phyloP scores from a whole-genome alignment of 1,284 basidiomycete genomes.

The Schizophyllum commune region DNA sequence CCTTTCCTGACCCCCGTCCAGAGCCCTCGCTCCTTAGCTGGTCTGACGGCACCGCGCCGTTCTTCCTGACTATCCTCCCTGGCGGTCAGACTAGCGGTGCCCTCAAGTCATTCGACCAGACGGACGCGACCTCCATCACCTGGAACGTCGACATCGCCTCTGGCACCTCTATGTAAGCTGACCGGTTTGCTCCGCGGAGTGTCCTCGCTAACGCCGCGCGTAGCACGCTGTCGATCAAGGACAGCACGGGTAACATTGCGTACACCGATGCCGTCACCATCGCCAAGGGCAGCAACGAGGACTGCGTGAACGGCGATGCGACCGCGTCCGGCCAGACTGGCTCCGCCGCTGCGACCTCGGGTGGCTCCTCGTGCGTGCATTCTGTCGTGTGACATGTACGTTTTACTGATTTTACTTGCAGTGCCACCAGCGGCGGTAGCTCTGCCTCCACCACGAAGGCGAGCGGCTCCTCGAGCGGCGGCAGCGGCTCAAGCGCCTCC shows the following conservation, averaged over 20 bases:
- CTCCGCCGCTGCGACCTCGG: slow-evolving; percentile 3
- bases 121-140: slow-evolving; percentile 39
- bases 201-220: not conserved
- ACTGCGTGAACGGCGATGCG: slow-evolving; percentile 8
- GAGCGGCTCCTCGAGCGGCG: slow-evolving; percentile 1
- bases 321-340: slow-evolving; percentile 11
- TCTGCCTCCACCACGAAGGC: slow-evolving; percentile 14
- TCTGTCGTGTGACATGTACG: not conserved
- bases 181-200: too few relatives aligned
- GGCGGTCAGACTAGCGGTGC: slow-evolving; percentile 36
- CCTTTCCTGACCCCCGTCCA: not conserved
- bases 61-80: slow-evolving; percentile 60
- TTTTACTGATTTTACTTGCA: not conserved
- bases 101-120: slow-evolving; percentile 48
- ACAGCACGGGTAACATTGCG: slow-evolving; percentile 45
- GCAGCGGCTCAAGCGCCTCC: slow-evolving; percentile 5
- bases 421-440: slow-evolving; percentile 4
- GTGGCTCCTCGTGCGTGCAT: not conserved
- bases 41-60: slow-evolving; percentile 49
- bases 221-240: slow-evolving; percentile 51
- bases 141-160: slow-evolving; percentile 54
- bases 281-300: slow-evolving; percentile 22
- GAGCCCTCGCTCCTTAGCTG: slow-evolving; percentile 52
- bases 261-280: slow-evolving; percentile 54
- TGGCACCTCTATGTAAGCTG: slow-evolving; percentile 48